Percentiles rank a stretch among this genome's conserved stretches.
These are phyloP conservation scores for Hortaea werneckii DNA, from an alignment of 2,329 filamentous ascomycete species.

Conservation along the genomic window DNA sequence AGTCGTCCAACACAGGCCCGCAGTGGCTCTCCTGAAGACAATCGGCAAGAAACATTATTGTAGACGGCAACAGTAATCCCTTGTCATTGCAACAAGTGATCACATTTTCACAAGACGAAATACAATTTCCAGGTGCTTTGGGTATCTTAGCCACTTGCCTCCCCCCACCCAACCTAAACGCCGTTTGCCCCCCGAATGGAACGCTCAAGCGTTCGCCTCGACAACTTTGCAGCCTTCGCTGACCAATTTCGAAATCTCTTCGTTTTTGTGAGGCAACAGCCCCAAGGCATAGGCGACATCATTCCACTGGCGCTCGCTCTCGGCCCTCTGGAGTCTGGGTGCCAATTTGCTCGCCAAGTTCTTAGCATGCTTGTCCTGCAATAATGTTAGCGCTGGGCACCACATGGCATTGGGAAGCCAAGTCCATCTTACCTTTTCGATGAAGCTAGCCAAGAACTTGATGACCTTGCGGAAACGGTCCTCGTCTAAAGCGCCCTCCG, in stretches of 20 bases:
- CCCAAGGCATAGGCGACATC: slow-evolving; percentile 90
- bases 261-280: slow-evolving; percentile 83
- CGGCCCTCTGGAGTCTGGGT: slow-evolving; percentile 71
- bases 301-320: slow-evolving; percentile 93
- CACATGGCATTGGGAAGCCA: background rate
- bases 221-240: slow-evolving; percentile 58
- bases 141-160: too few relatives aligned
- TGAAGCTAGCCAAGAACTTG: slow-evolving; percentile 87
- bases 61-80: too few relatives aligned
- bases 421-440: slow-evolving; percentile 68
- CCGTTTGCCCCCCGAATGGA: background rate
- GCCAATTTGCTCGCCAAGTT: slow-evolving; percentile 89
- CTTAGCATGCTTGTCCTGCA: slow-evolving; percentile 92
- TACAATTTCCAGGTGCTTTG: too few relatives aligned
- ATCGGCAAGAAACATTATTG: too few relatives aligned
- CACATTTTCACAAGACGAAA: too few relatives aligned
- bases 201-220: slow-evolving; percentile 26
- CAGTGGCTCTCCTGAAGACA: too few relatives aligned
- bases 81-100: too few relatives aligned
- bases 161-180: background rate
- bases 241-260: slow-evolving; percentile 71
- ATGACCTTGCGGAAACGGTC: slow-evolving; percentile 79
- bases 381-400: background rate
- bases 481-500: slow-evolving; percentile 70
- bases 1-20: too few relatives aligned